Conservation (phyloP, 805 yeast species). For the Blastobotrys robertii region DNA sequence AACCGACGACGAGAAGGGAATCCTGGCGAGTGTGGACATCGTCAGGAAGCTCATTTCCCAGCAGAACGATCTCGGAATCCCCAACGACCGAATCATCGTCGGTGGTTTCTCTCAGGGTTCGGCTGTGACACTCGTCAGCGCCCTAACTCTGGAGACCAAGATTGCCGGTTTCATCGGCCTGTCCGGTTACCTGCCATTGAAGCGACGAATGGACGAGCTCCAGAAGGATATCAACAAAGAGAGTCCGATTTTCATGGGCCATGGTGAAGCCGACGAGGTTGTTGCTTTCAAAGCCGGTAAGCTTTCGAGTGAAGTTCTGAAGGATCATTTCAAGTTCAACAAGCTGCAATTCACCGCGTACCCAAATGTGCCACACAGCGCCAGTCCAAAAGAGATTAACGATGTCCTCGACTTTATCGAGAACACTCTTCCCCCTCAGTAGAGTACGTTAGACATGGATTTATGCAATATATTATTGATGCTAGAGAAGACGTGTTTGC, state of each 20-base stretch:
- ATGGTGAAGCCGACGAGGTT: slow-evolving; percentile 72
- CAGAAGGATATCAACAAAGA: slow-evolving; percentile 36
- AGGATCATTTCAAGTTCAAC: slow-evolving; percentile 36
- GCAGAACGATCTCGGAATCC: slow-evolving; percentile 27
- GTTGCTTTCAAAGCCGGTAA: slow-evolving; percentile 37
- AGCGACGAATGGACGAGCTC: slow-evolving; percentile 11
- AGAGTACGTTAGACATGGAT: background rate
- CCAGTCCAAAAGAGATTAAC: slow-evolving; percentile 54
- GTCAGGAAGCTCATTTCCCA: slow-evolving; percentile 24
- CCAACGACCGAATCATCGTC: slow-evolving; percentile 50
- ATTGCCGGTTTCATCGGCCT: slow-evolving; percentile 71
- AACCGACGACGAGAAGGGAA: slow-evolving; percentile 31
- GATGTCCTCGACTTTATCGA: slow-evolving; percentile 43
- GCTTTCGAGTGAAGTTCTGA: slow-evolving; percentile 36
- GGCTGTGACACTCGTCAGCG: slow-evolving; percentile 47
- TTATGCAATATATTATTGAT: background rate
- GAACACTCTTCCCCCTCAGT: slow-evolving; percentile 20
- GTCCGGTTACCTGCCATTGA: slow-evolving; percentile 57
- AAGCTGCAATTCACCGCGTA: slow-evolving; percentile 42
- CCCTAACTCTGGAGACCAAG: slow-evolving; percentile 31
- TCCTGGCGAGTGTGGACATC: slow-evolving; percentile 23
- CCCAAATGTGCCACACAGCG: slow-evolving; percentile 56
- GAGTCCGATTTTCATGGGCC: slow-evolving; percentile 82
- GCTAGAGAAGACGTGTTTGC: background rate
- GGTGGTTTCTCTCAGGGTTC: slow-evolving; percentile 98